phyloP scores from a whole-genome alignment of 768 basidiomycete species.

The Filobasidium floriforme region DNA sequence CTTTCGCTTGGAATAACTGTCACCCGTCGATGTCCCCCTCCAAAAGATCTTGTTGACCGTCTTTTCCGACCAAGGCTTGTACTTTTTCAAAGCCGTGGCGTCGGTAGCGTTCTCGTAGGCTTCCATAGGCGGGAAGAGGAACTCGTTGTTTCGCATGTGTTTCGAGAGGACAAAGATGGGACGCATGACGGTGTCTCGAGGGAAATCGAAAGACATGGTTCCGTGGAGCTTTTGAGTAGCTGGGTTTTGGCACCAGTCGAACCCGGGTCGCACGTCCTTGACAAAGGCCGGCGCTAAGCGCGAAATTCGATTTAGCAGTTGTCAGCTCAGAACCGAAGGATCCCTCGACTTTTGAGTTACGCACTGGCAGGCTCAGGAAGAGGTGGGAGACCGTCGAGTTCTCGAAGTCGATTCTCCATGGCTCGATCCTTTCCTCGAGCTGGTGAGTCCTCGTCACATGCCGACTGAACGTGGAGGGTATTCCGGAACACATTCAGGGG shows the following conservation, averaged over 20 bases:
- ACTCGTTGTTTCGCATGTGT: constrained; percentile 34
- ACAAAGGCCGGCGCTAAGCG: constrained; percentile 36
- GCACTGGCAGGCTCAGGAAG: constrained; percentile 22
- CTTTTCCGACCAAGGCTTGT: constrained; percentile 44
- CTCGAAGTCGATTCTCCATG: constrained; percentile 21
- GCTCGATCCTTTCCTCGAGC: constrained; percentile 20
- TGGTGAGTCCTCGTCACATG: constrained; percentile 34
- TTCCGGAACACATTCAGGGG: constrained; percentile 2
- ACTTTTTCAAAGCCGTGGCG: constrained; percentile 23
- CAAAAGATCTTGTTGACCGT: constrained; percentile 44
- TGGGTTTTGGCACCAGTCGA: constrained; percentile 39
- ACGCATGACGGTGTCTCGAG: constrained; percentile 35
- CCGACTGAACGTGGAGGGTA: constrained; percentile 18
- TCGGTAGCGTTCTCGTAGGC: constrained; percentile 37
- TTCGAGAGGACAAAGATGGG: constrained; percentile 43
- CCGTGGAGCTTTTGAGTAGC: constrained; percentile 33
- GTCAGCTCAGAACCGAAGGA: not conserved
- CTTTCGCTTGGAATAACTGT: constrained; percentile 35
- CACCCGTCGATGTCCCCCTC: constrained; percentile 45
- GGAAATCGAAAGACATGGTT: constrained; percentile 34
- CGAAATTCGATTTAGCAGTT: not conserved
- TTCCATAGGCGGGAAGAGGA: constrained; percentile 40
- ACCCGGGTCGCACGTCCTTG: constrained; percentile 31
- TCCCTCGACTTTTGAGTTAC: not conserved
- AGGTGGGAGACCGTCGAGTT: constrained; percentile 21